These are phyloP conservation scores for Cryptosporidium xiaoi DNA, from an alignment of 169 alveolate genomes.

Conservation along the genomic window DNA sequence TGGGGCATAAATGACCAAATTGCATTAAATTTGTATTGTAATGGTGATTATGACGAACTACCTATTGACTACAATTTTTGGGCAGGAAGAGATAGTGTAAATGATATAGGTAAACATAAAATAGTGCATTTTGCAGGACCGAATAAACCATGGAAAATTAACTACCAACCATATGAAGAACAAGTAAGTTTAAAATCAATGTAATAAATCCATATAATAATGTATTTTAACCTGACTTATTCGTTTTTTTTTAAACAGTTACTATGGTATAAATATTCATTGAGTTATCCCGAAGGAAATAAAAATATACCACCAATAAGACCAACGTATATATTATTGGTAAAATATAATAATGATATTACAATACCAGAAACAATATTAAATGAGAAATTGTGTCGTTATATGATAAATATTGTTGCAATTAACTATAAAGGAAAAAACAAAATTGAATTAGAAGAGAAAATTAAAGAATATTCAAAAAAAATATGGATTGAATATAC, in stretches of 20 bases:
- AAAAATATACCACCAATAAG: slow-evolving; percentile 23
- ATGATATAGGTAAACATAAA: slow-evolving; percentile 25
- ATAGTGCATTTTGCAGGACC: slow-evolving; percentile 74
- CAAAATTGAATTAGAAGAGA: background rate
- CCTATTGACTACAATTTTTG: slow-evolving; percentile 71
- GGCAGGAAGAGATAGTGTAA: slow-evolving; percentile 68
- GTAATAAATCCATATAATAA: background rate
- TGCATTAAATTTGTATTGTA: slow-evolving; percentile 68
- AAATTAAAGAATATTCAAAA: slow-evolving; percentile 1
- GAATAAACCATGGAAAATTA: slow-evolving; percentile 59
- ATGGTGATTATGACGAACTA: slow-evolving; percentile 73
- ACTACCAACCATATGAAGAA: slow-evolving; percentile 68
- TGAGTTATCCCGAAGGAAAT: slow-evolving; percentile 30
- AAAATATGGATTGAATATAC: slow-evolving; percentile 31
- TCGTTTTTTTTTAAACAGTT: slow-evolving; percentile 11
- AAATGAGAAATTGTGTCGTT: slow-evolving; percentile 23
- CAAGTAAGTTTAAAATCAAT: slow-evolving; percentile 31
- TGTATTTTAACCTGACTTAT: background rate
- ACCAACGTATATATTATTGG: slow-evolving; percentile 41
- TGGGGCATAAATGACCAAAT: slow-evolving; percentile 76
- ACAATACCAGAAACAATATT: slow-evolving; percentile 19
- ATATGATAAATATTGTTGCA: slow-evolving; percentile 54
- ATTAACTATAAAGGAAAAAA: slow-evolving; percentile 38
- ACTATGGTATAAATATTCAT: slow-evolving; percentile 53
- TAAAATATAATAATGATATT: slow-evolving; percentile 7